phyloP scores from a whole-genome alignment of 805 yeast genomes.

The Saccharomycopsis schoenii region DNA sequence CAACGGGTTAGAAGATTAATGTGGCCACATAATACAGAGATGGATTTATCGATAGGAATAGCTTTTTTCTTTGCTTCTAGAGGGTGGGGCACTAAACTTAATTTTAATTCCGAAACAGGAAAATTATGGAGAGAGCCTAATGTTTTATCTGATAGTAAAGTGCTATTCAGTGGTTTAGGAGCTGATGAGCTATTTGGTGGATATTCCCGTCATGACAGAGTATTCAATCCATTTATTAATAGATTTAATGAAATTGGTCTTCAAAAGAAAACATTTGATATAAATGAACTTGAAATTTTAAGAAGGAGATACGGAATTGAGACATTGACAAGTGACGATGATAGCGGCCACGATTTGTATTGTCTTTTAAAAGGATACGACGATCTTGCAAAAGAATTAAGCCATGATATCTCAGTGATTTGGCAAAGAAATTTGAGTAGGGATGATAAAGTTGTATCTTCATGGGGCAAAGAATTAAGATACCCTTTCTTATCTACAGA shows the following conservation, averaged over 20 bases:
- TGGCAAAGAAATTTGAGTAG: constrained; percentile 77
- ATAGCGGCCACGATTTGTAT: background rate
- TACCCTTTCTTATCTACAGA: constrained; percentile 73
- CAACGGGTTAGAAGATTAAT: constrained; percentile 53
- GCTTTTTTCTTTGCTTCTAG: constrained; percentile 89
- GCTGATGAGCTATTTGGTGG: constrained; percentile 98
- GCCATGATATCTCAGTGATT: constrained; percentile 60
- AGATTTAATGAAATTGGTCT: background rate
- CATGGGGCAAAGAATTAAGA: constrained; percentile 84
- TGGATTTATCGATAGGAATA: constrained; percentile 92
- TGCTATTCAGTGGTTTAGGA: constrained; percentile 84
- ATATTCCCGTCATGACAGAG: constrained; percentile 69
- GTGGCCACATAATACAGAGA: constrained; percentile 79
- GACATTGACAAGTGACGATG: background rate
- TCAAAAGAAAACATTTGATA: background rate
- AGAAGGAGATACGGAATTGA: background rate
- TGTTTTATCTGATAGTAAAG: constrained; percentile 43
- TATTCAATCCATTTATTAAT: constrained; percentile 26
- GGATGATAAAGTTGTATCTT: constrained; percentile 80
- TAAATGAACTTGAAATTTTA: background rate
- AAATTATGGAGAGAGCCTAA: constrained; percentile 13
- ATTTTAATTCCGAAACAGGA: constrained; percentile 16
- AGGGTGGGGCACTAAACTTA: constrained; percentile 33
- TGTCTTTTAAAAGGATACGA: constrained; percentile 25
- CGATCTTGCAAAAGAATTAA: constrained; percentile 48